Conservation (phyloP, 495 filamentous ascomycete species). For the Daldinia decipiens region DNA sequence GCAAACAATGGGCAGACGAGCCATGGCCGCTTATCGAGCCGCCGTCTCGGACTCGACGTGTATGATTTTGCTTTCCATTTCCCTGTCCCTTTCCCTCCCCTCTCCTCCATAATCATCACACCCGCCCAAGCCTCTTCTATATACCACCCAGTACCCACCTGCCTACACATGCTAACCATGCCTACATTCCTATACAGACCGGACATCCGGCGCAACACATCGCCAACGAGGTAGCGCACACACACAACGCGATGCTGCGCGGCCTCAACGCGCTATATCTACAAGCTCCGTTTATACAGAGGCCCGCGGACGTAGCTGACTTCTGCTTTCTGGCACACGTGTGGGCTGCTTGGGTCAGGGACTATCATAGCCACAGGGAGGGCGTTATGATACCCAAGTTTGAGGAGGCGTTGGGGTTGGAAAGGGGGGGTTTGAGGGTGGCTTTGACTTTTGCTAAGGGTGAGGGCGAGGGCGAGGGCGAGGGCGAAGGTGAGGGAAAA, state of each 20-base stretch:
- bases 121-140: neutral
- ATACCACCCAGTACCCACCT: no score
- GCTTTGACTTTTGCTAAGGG: neutral
- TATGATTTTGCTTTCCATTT: slow-evolving; percentile 7
- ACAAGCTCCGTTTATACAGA: slow-evolving; percentile 55
- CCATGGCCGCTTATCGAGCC: slow-evolving; percentile 50
- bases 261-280: slow-evolving; percentile 61
- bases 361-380: slow-evolving; percentile 51
- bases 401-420: slow-evolving; percentile 42
- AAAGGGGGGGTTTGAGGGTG: slow-evolving; percentile 27
- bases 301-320: slow-evolving; percentile 50
- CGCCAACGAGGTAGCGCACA: slow-evolving; percentile 56
- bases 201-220: slow-evolving; percentile 44
- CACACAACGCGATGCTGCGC: slow-evolving; percentile 62
- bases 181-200: slow-evolving; percentile 11
- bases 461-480: neutral
- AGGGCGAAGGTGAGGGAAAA: neutral
- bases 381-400: slow-evolving; percentile 48
- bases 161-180: neutral
- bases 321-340: slow-evolving; percentile 52
- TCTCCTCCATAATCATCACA: no score
- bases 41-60: slow-evolving; percentile 41
- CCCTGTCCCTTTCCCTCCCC: neutral
- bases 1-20: slow-evolving; percentile 49
- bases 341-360: slow-evolving; percentile 47